Percentiles rank a stretch among this genome's conserved stretches.
Evolutionary conservation across 768 basidiomycete species (phyloP).

Genomic region (Auriscalpium microsporum): DNA sequence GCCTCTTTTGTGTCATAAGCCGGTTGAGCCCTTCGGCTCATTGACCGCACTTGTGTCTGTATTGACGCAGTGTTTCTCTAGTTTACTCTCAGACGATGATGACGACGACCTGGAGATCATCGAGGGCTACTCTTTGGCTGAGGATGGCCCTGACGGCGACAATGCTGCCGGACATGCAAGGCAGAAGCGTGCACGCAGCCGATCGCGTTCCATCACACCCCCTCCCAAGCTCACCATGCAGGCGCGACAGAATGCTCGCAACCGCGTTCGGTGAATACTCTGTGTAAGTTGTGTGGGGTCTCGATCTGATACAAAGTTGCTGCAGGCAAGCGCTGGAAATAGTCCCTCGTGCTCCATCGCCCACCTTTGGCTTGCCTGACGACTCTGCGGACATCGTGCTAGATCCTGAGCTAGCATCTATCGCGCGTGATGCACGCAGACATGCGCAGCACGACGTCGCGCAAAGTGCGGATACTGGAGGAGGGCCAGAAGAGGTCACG

Average conservation of each 20-base stretch:
- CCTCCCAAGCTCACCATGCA: conserved; percentile 53
- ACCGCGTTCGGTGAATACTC: conserved; percentile 46
- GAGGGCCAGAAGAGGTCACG: conserved; percentile 32
- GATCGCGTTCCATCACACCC: conserved; percentile 69
- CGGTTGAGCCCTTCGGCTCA: neutral
- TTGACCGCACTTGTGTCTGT: neutral
- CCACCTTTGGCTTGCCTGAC: conserved; percentile 31
- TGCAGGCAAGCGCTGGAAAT: conserved; percentile 41
- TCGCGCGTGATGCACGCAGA: conserved; percentile 35
- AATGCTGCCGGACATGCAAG: neutral
- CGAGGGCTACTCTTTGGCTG: conserved; percentile 16
- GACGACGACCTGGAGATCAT: conserved; percentile 38
- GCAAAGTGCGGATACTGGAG: conserved; percentile 15
- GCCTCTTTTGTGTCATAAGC: neutral
- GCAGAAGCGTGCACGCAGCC: conserved; percentile 41
- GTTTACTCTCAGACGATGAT: conserved; percentile 34
- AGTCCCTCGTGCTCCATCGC: conserved; percentile 37
- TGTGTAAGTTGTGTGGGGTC: neutral
- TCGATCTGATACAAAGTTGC: neutral
- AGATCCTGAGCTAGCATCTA: conserved; percentile 55
- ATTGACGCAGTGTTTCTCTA: conserved; percentile 3
- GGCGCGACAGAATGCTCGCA: conserved; percentile 47
- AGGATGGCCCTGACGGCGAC: conserved; percentile 28
- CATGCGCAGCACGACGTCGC: conserved; percentile 14
- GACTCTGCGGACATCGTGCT: conserved; percentile 44